A percentile compares a stretch with the other conserved stretches of the same genome.
These are phyloP conservation scores for Canna indica DNA, from an alignment of 176 grass and related monocot species.

Conservation along the genomic window DNA sequence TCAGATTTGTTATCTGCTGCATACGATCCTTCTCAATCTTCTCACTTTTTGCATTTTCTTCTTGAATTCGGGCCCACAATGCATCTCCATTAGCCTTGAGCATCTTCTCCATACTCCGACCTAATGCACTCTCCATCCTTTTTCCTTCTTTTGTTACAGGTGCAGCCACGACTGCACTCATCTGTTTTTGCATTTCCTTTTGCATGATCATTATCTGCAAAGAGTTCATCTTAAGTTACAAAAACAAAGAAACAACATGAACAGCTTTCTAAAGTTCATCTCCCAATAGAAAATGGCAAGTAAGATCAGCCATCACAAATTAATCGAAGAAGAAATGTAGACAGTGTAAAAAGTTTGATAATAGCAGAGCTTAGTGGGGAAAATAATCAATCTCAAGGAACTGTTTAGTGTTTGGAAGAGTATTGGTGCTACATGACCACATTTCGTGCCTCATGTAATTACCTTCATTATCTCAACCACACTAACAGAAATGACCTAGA, in stretches of 20 bases:
- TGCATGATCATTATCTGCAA: slow-evolving; percentile 67
- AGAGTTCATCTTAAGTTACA: slow-evolving; percentile 9
- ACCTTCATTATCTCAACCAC: background rate
- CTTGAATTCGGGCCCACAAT: slow-evolving; percentile 70
- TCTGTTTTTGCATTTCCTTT: slow-evolving; percentile 72
- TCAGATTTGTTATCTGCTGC: slow-evolving; percentile 62
- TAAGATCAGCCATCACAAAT: background rate
- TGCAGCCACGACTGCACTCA: slow-evolving; percentile 44
- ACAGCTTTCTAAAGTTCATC: background rate
- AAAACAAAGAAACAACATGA: background rate
- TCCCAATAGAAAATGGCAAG: background rate
- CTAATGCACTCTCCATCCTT: slow-evolving; percentile 60
- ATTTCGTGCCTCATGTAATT: background rate
- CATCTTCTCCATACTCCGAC: slow-evolving; percentile 70
- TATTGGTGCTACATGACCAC: background rate
- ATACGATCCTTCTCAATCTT: slow-evolving; percentile 68
- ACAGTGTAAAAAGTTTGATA: background rate
- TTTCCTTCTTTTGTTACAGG: slow-evolving; percentile 82
- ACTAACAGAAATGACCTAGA: background rate
- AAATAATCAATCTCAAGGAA: background rate
- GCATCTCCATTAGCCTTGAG: slow-evolving; percentile 77
- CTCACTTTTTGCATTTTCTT: slow-evolving; percentile 76
- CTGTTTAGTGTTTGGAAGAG: background rate
- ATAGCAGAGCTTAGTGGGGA: background rate
- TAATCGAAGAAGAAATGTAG: background rate